Percentiles rank a stretch among this genome's conserved stretches.
phyloP scores from a whole-genome alignment of 202 grass and related monocot genomes.

The Zizania palustris region DNA sequence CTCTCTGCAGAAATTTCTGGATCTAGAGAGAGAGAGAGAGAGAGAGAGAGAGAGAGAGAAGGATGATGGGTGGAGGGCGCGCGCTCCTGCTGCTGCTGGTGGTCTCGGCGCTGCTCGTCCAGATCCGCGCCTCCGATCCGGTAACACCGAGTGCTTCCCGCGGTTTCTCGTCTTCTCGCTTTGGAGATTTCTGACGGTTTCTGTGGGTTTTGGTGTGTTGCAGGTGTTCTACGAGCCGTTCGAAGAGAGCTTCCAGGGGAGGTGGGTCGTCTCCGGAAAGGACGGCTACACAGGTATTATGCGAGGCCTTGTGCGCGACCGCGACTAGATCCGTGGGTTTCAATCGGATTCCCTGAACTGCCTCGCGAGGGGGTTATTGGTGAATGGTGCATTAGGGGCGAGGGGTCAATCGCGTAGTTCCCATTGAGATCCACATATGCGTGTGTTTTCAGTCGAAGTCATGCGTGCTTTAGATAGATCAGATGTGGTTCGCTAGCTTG shows the following conservation, averaged over 20 bases:
- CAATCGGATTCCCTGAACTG: background rate
- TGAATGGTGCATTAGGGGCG: background rate
- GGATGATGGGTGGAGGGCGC: conserved; percentile 40
- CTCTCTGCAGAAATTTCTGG: conserved; percentile 2
- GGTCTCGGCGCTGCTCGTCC: conserved; percentile 57
- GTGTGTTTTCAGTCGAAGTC: background rate
- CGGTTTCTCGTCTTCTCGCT: background rate
- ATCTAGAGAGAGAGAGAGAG: no score
- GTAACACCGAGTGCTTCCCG: conserved; percentile 32
- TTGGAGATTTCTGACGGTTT: conserved; percentile 31
- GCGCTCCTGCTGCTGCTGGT: conserved; percentile 52
- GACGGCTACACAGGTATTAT: conserved; percentile 70
- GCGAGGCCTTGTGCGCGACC: background rate
- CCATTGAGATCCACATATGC: conserved; percentile 15
- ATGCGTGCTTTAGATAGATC: background rate
- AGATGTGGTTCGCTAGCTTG: background rate
- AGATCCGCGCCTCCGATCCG: conserved; percentile 83
- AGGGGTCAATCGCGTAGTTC: background rate
- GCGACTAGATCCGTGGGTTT: conserved; percentile 32
- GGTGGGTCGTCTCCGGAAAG: conserved; percentile 70
- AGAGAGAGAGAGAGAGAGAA: conserved; percentile 33
- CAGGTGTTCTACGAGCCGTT: conserved; percentile 88
- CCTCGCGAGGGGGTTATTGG: background rate
- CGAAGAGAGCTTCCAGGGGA: conserved; percentile 78
- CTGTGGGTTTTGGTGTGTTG: conserved; percentile 22